Evolutionary conservation across 495 filamentous ascomycete species (phyloP).

Genomic region (Penicillium antarcticum): DNA sequence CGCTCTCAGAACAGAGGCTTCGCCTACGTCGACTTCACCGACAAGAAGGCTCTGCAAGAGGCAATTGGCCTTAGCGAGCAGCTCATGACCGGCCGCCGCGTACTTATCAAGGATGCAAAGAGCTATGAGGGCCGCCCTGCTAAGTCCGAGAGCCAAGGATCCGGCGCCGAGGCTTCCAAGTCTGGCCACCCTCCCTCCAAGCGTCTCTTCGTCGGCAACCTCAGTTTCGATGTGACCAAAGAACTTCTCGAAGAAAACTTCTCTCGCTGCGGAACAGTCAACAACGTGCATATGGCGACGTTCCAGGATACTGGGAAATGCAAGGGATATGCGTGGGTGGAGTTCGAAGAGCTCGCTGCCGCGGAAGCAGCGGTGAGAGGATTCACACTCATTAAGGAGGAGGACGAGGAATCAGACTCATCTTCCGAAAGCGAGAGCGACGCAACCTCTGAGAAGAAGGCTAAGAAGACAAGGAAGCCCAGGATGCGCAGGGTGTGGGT

Average conservation of each 20-base stretch:
- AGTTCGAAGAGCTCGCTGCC: conserved; percentile 74
- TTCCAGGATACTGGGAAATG: conserved; percentile 98
- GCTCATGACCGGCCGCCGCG: conserved; percentile 66
- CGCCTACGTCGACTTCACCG: conserved; percentile 90
- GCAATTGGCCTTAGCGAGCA: conserved; percentile 80
- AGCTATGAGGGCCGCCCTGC: conserved; percentile 77
- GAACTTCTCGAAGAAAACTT: conserved; percentile 79
- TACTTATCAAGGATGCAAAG: conserved; percentile 89
- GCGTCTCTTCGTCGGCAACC: conserved; percentile 89
- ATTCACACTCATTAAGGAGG: conserved; percentile 63
- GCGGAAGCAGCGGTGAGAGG: conserved; percentile 80
- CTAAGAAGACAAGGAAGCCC: conserved; percentile 50
- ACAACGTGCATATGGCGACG: conserved; percentile 79
- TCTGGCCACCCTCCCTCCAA: conserved; percentile 61
- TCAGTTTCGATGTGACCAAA: conserved; percentile 79
- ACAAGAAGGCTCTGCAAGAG: conserved; percentile 58
- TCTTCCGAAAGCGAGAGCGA: conserved; percentile 33
- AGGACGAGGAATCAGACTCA: conserved; percentile 53
- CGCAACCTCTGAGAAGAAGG: conserved; percentile 30
- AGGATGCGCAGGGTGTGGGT: conserved; percentile 74
- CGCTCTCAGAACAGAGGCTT: conserved; percentile 79
- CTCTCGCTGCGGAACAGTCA: conserved; percentile 72
- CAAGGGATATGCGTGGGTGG: conserved; percentile 95
- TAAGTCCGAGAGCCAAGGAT: conserved; percentile 47
- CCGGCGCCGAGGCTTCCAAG: conserved; percentile 26